phyloP scores from a whole-genome alignment of 73 alveolate species.

The Stentor roeselii region DNA sequence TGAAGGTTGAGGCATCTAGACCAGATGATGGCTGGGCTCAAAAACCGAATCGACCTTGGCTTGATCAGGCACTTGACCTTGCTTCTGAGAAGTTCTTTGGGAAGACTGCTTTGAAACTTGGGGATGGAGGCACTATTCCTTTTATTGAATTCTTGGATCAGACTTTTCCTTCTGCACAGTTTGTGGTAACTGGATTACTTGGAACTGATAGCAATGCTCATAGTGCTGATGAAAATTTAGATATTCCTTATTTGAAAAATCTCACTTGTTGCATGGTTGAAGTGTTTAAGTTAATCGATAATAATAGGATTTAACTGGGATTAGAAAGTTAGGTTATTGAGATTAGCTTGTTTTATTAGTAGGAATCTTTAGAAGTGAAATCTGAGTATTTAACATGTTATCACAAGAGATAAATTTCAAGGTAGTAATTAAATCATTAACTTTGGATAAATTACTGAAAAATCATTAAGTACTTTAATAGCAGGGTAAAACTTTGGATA shows the following conservation, averaged over 20 bases:
- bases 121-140: constrained; percentile 90
- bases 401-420: no score
- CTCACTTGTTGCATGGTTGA: neutral
- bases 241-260: constrained; percentile 50
- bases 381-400: no score
- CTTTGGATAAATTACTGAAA: no score
- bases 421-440: no score
- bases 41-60: constrained; percentile 29
- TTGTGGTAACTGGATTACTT: constrained; percentile 77
- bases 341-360: no score
- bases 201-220: constrained; percentile 88
- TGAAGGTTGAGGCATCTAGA: constrained; percentile 40
- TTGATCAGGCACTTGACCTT: constrained; percentile 42
- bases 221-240: constrained; percentile 61
- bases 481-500: no score
- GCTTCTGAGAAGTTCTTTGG: constrained; percentile 59
- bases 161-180: constrained; percentile 76
- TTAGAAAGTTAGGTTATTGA: no score
- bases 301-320: no score
- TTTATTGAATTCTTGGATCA: constrained; percentile 71
- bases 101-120: constrained; percentile 46
- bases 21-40: constrained; percentile 75
- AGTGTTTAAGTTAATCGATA: no score
- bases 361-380: no score
- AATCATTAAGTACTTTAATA: no score